Base-by-base conservation (phyloP, 257 asterid species). In the Solanum appendiculatum region DNA sequence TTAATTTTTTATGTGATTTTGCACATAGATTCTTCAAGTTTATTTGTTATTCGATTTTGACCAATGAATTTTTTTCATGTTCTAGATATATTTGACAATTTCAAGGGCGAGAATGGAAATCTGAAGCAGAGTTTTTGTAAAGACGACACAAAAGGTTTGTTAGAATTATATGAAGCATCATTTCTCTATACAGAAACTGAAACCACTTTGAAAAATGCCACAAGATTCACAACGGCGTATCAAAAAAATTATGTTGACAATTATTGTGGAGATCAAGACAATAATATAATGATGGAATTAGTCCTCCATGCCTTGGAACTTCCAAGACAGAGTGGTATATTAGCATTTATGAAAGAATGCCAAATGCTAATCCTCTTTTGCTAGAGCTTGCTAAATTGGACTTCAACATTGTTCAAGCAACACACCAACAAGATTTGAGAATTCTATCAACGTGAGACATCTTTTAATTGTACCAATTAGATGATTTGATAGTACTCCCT, bases 111-210 rank as follows among this genome's bases (percentile, higher is more conserved):
- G 18, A 13, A 68, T 29, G 23, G 1, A 18, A 29, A 68, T 68
- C 74, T 85, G 86, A 88, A 87, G 13, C 87, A 90, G 2, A 51
- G 88, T 68, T 6, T 68, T 64, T 68, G 75, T 68, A 29, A 46
- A 4, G 54, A 89, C 13, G 54, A 89, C 13, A 85, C 63, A 1
- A 42, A 63, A 77, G 94, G 93, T 25, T 63, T 92, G 87, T 44
- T 91, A 29, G 86, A 89, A 73, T 36, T 92, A 10, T 93, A 93
- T 18, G 96, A 93, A 90, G 93, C 94, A 83, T 93, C 93, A 0
- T 89, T 85, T 88, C 48, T 90, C 21, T 39, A 11, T 9, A 37
- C 21, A 6, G 12, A 37, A 23, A 74, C 2, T 37, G 51, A 73
- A 73, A 21, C 7, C 9, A 20, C 4, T 37, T 73, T 73, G 3